Evolutionary conservation across 805 yeast genomes (phyloP).

Genomic region (Isabelozyma rhagii): DNA sequence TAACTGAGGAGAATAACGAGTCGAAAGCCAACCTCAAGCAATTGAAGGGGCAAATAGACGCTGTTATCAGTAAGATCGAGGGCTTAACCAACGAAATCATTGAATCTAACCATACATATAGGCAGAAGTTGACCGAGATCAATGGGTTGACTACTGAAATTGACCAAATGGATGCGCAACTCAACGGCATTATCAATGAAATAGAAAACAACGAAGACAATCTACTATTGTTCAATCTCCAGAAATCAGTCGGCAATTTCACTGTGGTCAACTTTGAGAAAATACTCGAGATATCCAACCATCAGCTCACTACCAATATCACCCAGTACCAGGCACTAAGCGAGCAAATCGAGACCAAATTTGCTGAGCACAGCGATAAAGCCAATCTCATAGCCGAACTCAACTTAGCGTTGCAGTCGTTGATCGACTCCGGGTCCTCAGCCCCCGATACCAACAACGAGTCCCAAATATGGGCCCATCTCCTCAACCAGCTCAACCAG

Average conservation of each 20-base stretch:
- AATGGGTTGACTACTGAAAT: slow-evolving; percentile 22
- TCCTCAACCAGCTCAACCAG: neutral
- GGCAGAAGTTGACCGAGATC: slow-evolving; percentile 20
- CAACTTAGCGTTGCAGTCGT: neutral
- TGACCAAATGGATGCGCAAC: neutral
- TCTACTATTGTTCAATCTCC: neutral
- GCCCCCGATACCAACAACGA: neutral
- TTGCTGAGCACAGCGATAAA: neutral
- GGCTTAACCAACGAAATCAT: slow-evolving; percentile 23
- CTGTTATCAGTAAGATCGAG: slow-evolving; percentile 25
- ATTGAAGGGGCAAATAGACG: slow-evolving; percentile 22
- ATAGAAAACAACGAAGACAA: slow-evolving; percentile 1
- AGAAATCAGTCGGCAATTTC: neutral
- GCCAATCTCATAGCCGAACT: neutral
- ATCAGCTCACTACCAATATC: neutral
- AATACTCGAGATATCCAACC: neutral
- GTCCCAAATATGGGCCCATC: neutral
- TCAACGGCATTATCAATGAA: neutral
- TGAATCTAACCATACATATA: slow-evolving; percentile 20
- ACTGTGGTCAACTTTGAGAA: neutral
- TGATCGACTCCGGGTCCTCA: neutral
- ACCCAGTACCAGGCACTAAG: neutral
- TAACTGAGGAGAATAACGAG: slow-evolving; percentile 18
- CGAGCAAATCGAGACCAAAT: neutral
- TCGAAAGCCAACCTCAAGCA: slow-evolving; percentile 20